These are phyloP conservation scores for Phoma sp. DNA, from an alignment of 2,329 filamentous ascomycete species.

Conservation along the genomic window DNA sequence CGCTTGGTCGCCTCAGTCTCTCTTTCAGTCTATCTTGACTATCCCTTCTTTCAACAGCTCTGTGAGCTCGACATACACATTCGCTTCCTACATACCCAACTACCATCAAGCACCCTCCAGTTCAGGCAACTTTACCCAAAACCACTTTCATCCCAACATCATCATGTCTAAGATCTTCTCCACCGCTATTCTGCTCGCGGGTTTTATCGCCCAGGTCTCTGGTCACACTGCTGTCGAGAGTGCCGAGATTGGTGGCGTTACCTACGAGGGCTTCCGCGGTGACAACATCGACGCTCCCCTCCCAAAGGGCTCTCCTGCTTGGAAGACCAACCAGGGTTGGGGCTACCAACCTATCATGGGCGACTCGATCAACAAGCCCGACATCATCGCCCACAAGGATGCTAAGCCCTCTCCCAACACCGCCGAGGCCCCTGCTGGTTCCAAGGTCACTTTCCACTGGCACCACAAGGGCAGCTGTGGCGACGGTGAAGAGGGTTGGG, in stretches of 20 bases:
- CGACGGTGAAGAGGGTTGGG: conserved; percentile 37
- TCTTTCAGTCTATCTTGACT: conserved; percentile 35
- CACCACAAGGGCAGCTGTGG: conserved; percentile 36
- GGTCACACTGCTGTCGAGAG: conserved; percentile 39
- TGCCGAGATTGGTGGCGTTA: conserved; percentile 34
- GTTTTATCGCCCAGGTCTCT: conserved; percentile 31
- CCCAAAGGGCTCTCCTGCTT: conserved; percentile 37
- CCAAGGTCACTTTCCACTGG: conserved; percentile 41
- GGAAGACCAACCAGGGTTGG: conserved; percentile 44
- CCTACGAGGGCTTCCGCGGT: conserved; percentile 38
- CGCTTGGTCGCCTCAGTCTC: conserved; percentile 27
- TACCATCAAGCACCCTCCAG: conserved; percentile 1
- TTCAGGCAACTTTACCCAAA: conserved; percentile 12
- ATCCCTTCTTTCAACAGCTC: conserved; percentile 40
- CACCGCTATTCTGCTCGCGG: conserved; percentile 35
- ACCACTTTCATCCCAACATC: conserved; percentile 3
- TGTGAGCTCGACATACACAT: conserved; percentile 34
- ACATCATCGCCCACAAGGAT: conserved; percentile 43
- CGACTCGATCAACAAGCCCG: conserved; percentile 29
- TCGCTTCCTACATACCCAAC: conserved; percentile 19
- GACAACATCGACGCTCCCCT: conserved; percentile 32
- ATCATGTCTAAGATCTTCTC: conserved; percentile 39
- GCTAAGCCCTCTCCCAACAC: conserved; percentile 40
- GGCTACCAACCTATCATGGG: conserved; percentile 40
- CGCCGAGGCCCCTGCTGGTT: conserved; percentile 34